Percentiles rank a stretch among this genome's conserved stretches.
Conservation (phyloP, 1,139 yeast genomes). For the Zygoascus sp. region DNA sequence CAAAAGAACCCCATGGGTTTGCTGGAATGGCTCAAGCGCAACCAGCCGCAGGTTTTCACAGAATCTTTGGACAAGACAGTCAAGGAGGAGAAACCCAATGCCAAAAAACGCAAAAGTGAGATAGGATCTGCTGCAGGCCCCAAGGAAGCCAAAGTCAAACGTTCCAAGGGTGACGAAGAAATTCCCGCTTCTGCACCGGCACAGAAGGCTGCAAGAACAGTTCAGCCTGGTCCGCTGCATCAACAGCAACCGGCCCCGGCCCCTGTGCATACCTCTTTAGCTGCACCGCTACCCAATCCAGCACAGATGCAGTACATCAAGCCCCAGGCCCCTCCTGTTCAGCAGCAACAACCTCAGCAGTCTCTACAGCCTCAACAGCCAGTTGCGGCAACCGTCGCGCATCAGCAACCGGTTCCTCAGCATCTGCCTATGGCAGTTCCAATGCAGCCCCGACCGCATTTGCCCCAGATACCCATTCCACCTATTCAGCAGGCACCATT, state of each 20-base stretch:
- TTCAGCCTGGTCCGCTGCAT: background rate
- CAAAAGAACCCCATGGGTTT: slow-evolving; percentile 28
- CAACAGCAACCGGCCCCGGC: too few species aligned
- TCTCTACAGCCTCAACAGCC: background rate
- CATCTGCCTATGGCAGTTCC: background rate
- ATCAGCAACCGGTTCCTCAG: background rate
- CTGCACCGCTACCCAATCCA: background rate
- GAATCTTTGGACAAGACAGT: slow-evolving; percentile 12
- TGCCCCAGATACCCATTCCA: background rate
- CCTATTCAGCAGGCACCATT: background rate
- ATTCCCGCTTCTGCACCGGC: background rate
- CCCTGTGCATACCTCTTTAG: background rate
- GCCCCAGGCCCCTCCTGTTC: background rate
- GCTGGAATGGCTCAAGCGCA: slow-evolving; percentile 29
- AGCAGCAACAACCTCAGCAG: background rate
- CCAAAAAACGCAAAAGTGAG: slow-evolving; percentile 7
- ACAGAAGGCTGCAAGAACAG: background rate
- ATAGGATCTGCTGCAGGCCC: background rate
- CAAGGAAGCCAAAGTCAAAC: slow-evolving; percentile 3
- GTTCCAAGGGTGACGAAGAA: slow-evolving; percentile 5
- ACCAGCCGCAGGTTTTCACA: slow-evolving; percentile 25
- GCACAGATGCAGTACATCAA: background rate
- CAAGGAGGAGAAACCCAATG: slow-evolving; percentile 1
- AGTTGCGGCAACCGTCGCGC: too few species aligned
- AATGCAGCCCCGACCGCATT: background rate